phyloP scores from a whole-genome alignment of 2,329 filamentous ascomycete species.

The Fusarium heterosporum region DNA sequence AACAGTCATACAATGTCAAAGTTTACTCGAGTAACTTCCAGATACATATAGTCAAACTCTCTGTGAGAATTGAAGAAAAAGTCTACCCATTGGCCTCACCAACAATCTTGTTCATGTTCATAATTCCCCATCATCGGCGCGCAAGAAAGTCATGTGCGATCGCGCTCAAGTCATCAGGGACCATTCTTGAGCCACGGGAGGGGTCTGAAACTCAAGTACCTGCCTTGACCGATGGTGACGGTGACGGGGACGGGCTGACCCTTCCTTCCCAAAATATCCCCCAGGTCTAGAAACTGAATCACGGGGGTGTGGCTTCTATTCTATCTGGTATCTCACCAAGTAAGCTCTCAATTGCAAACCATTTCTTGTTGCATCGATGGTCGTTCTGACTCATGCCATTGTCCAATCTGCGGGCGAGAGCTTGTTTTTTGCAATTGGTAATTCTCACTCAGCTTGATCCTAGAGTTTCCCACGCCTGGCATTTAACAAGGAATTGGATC shows the following conservation, averaged over 20 bases:
- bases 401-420: neutral
- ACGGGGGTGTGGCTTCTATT: conserved; percentile 24
- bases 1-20: neutral
- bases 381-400: conserved; percentile 9
- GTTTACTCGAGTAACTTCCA: neutral
- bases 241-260: conserved; percentile 39
- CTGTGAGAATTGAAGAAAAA: conserved; percentile 3
- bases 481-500: conserved; percentile 20
- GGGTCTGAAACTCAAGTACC: conserved; percentile 15
- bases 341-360: conserved; percentile 27
- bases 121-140: conserved; percentile 10
- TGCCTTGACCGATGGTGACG: neutral
- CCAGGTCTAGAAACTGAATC: conserved; percentile 32
- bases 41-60: neutral
- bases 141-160: conserved; percentile 38
- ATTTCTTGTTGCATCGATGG: conserved; percentile 10
- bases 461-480: neutral
- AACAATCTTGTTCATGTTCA: conserved; percentile 1
- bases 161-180: conserved; percentile 39
- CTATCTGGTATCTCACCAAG: neutral
- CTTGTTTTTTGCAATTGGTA: conserved; percentile 9
- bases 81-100: conserved; percentile 3
- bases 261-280: conserved; percentile 45
- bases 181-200: conserved; percentile 31
- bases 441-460: conserved; percentile 4